These are phyloP conservation scores for Mortierella sp. DNA, from an alignment of 371 early-diverging fungal genomes.

Conservation along the genomic window DNA sequence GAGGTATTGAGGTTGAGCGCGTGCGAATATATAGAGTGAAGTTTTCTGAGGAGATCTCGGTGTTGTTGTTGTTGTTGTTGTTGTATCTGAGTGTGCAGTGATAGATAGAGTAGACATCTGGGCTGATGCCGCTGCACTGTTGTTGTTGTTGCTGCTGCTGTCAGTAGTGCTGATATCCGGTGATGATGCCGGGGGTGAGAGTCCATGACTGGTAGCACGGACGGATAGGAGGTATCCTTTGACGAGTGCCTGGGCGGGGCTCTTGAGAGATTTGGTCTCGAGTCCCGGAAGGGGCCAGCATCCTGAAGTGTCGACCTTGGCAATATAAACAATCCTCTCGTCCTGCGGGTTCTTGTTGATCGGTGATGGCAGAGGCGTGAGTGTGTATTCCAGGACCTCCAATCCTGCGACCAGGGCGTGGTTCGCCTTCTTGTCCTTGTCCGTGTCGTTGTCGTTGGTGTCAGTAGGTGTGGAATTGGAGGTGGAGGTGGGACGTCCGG, in stretches of 20 bases:
- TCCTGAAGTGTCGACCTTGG: slow-evolving; percentile 76
- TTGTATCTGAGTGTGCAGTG: neutral
- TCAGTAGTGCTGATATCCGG: neutral
- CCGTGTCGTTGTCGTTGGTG: neutral
- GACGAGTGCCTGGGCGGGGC: slow-evolving; percentile 58
- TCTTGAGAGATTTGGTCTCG: slow-evolving; percentile 29
- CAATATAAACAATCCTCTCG: slow-evolving; percentile 63
- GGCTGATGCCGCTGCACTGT: slow-evolving; percentile 1
- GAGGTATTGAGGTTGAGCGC: slow-evolving; percentile 89
- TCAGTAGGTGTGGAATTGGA: neutral
- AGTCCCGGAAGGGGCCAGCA: slow-evolving; percentile 44
- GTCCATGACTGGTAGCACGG: slow-evolving; percentile 20
- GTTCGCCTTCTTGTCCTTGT: neutral
- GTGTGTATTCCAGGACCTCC: slow-evolving; percentile 45
- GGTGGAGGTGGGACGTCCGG: slow-evolving; percentile 2
- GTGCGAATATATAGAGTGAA: slow-evolving; percentile 79
- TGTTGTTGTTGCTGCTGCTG: neutral
- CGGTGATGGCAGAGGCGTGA: slow-evolving; percentile 13
- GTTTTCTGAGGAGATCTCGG: slow-evolving; percentile 17
- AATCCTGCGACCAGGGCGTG: slow-evolving; percentile 41
- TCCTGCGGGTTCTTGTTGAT: neutral
- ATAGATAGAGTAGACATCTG: neutral
- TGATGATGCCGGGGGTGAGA: neutral
- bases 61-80: neutral
- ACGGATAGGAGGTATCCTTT: slow-evolving; percentile 63